Evolutionary conservation across 257 asterid genomes (phyloP).

Genomic region (Nicotiana knightiana): DNA sequence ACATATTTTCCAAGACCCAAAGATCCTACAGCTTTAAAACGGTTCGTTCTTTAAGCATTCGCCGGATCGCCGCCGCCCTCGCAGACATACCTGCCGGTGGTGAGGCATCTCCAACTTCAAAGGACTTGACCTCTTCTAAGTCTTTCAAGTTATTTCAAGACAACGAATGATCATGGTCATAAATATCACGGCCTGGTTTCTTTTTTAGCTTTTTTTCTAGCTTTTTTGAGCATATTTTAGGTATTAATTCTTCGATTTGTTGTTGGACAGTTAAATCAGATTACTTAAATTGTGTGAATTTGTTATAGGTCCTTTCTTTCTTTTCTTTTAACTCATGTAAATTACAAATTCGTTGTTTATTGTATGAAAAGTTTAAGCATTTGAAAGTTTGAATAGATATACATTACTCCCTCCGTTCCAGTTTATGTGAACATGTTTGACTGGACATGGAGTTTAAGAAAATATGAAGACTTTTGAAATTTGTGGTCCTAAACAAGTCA

Average conservation of each 20-base stretch:
- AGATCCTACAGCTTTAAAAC: slow-evolving; percentile 56
- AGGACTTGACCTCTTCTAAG: slow-evolving; percentile 7
- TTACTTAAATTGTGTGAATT: background rate
- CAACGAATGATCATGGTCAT: background rate
- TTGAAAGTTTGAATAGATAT: background rate
- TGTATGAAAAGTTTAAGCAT: background rate
- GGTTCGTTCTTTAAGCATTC: slow-evolving; percentile 55
- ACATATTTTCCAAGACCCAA: slow-evolving; percentile 44
- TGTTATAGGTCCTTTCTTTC: too few relatives aligned
- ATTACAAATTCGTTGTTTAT: background rate
- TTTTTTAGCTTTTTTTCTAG: background rate
- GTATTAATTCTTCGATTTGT: background rate
- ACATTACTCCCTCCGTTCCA: background rate
- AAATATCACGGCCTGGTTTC: too few relatives aligned
- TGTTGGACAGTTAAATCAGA: background rate
- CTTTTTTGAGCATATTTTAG: background rate
- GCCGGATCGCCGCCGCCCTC: slow-evolving; percentile 59
- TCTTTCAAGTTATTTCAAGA: background rate
- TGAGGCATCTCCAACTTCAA: slow-evolving; percentile 38
- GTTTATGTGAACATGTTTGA: too few relatives aligned
- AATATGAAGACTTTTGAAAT: too few relatives aligned
- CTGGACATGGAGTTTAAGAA: too few relatives aligned
- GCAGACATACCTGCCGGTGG: slow-evolving; percentile 61
- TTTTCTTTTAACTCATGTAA: background rate
- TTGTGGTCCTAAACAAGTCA: too few relatives aligned